A percentile compares a stretch with the other conserved stretches of the same genome.
These are phyloP conservation scores for Penicillium sp. DNA, from an alignment of 2,329 filamentous ascomycete genomes.

Conservation along the genomic window DNA sequence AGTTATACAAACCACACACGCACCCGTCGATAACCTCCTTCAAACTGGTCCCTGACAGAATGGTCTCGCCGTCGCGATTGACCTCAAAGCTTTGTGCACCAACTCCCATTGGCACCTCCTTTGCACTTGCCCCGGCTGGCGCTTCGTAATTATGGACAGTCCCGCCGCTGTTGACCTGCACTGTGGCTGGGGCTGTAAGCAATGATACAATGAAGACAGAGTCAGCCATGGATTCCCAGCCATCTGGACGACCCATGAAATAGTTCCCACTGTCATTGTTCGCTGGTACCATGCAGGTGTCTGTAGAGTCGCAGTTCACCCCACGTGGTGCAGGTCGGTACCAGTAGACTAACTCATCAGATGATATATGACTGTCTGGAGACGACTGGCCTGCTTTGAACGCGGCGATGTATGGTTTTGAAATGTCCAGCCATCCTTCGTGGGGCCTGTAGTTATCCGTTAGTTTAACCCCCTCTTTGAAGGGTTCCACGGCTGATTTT, in stretches of 20 bases:
- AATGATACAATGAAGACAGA: conserved; percentile 47
- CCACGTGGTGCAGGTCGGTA: conserved; percentile 45
- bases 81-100: conserved; percentile 42
- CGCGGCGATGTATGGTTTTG: conserved; percentile 47
- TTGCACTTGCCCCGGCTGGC: conserved; percentile 37
- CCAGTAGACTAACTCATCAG: conserved; percentile 49
- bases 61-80: conserved; percentile 29
- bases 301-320: conserved; percentile 46
- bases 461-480: neutral
- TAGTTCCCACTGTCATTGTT: conserved; percentile 46
- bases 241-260: conserved; percentile 45
- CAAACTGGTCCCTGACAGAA: conserved; percentile 19
- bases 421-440: conserved; percentile 47
- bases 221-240: conserved; percentile 45
- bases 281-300: conserved; percentile 42
- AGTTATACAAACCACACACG: conserved; percentile 31
- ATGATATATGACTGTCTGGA: conserved; percentile 34
- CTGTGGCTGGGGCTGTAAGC: conserved; percentile 38
- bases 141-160: conserved; percentile 21
- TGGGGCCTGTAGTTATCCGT: conserved; percentile 36
- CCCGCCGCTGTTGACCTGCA: conserved; percentile 30
- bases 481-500: no score
- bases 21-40: conserved; percentile 16
- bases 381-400: conserved; percentile 42
- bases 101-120: conserved; percentile 36